Evolutionary conservation across 2,329 filamentous ascomycete species (phyloP), one percentile per base, ranked within the genome.

Genomic region (Emericellopsis atlantica): DNA sequence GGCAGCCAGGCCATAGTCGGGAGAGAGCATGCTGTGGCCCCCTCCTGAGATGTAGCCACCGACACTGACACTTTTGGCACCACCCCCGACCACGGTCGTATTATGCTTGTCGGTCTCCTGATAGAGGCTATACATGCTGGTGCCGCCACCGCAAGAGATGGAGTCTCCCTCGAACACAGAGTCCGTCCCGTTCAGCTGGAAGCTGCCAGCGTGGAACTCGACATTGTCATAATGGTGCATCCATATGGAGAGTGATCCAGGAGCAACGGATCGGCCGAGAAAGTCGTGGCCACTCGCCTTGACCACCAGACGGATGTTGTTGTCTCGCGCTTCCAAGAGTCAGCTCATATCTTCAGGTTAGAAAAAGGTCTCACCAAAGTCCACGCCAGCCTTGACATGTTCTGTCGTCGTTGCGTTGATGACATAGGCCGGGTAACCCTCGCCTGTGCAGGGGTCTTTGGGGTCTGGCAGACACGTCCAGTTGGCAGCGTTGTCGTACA

Each of bases 11-110:
- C 79, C 79, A 45, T 71, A 72, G 2, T 58, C 62, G 0, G 73
- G 67, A 0, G 61, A 57, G 1, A 81, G 56, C 1, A 72, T 54
- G 0, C 65, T 70, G 52, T 83, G 78, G 0, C 79, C 79, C 2
- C 74, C 79, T 0, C 76, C 77, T 12, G 75, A 74, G 3, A 70
- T 60, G 40, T 75, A 83, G 0, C 78, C 79, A 6, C 75, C 76
- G 0, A 76, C 60, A 1, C 73, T 71, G 2, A 83, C 77, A 0
- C 69, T 69, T 35, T 66, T 66, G 32, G 65, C 67, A 3, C 66
- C 66, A 2, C 76, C 77, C 1, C 69, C 72, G 0, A 81, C 69
- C 5, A 79, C 57, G 1, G 64, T 63, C 14, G 73, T 55, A 37
- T 68, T 64, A 42, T 62, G 49, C 2, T 58, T 48, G 39, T 68